Evolutionary conservation across 805 yeast species (phyloP), one percentile per base, ranked within the genome.

Genomic region (Yarrowia yakushimensis): DNA sequence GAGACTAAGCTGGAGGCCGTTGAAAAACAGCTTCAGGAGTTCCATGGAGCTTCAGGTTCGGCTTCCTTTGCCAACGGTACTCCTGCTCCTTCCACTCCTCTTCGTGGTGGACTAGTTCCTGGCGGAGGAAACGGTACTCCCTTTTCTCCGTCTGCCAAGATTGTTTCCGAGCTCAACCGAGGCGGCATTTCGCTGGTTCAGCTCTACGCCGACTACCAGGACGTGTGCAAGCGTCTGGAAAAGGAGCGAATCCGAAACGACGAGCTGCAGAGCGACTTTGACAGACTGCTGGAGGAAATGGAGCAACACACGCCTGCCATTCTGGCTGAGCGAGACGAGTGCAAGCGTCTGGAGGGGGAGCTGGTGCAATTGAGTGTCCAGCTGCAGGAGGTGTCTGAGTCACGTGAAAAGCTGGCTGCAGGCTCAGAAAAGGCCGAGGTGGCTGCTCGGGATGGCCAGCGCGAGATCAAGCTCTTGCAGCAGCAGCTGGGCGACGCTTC

Each of bases 301-400:
- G 96, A 90, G 68, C 79, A 82, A 30, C 85, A 88, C 69, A 85
- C 89, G 62, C 97, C 98, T 0, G 76, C 86, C 2, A 80, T 93
- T 50, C 82, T 77, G 74, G 86, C 85, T 60, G 87, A 85, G 68
- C 85, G 79, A 73, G 83, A 81, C 62, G 82, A 82, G 73, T 78
- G 90, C 67, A 71, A 77, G 66, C 72, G 79, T 57, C 68, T 87
- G 68, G 84, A 88, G 77, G 71, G 79, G 64, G 85, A 83, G 69
- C 69, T 86, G 70, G 69, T 78, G 57, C 80, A 85, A 68, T 66
- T 90, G 70, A 74, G 85, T 65, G 77, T 80, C 60, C 67, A 84
- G 69, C 64, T 88, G 18, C 80, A 77, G 62, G 73, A 73, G 60
- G 67, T 76, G 31, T 70, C 74, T 20, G 70, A 70, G 30, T 76